phyloP scores from a whole-genome alignment of 192 early-diverging fungal genomes.

The Linnemannia hyalina region DNA sequence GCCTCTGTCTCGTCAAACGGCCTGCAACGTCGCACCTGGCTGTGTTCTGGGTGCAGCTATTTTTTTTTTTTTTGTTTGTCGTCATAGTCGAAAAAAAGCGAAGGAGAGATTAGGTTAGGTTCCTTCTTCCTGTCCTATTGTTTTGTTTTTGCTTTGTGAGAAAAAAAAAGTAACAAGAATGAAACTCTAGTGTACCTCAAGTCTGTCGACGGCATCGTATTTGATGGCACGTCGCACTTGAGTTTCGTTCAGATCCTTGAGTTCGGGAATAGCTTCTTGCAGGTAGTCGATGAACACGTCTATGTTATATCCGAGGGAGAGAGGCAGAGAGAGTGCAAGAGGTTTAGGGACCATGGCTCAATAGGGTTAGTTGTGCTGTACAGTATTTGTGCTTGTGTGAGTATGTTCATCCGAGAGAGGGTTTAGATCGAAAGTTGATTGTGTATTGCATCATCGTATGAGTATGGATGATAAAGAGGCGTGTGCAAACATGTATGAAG shows the following conservation, averaged over 20 bases:
- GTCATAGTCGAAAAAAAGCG: background rate
- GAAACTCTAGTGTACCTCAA: conserved; percentile 20
- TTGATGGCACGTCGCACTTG: conserved; percentile 52
- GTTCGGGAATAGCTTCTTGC: conserved; percentile 16
- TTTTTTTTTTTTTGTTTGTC: too few relatives aligned
- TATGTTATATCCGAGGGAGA: background rate
- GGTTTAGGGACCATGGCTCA: too few relatives aligned
- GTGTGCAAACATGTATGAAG: background rate
- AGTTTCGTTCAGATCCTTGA: conserved; percentile 10
- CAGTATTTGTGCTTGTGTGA: too few relatives aligned
- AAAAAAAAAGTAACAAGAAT: conserved; percentile 10
- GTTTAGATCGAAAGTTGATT: too few relatives aligned
- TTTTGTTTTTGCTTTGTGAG: background rate
- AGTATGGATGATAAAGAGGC: too few relatives aligned
- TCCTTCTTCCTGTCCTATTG: background rate
- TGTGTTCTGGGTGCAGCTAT: conserved; percentile 46
- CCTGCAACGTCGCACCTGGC: conserved; percentile 26
- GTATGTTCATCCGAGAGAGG: too few relatives aligned
- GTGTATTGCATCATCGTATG: too few relatives aligned
- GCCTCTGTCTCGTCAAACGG: conserved; percentile 40
- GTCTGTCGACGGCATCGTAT: conserved; percentile 43
- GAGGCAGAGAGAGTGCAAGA: too few relatives aligned
- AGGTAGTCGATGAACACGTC: conserved; percentile 23
- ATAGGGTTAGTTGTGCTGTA: too few relatives aligned
- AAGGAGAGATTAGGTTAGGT: background rate